Evolutionary conservation across 495 filamentous ascomycete species (phyloP), one percentile per base, ranked within the genome.

Genomic region (Penicillium ochrochloron): DNA sequence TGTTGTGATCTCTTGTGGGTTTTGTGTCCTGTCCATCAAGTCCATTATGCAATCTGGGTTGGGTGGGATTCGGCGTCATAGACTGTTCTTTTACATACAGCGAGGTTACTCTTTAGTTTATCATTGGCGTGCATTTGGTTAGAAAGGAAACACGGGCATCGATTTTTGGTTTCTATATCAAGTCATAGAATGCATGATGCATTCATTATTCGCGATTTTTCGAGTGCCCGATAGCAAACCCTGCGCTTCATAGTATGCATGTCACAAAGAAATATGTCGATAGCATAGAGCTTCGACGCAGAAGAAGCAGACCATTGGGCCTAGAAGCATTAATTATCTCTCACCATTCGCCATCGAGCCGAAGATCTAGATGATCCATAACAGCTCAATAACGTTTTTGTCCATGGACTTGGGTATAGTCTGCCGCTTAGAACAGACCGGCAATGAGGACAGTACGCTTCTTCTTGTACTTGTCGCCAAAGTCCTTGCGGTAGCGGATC

Each of bases 401-500:
- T 52, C 27, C 7, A 5, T 0, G 5, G 14, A 12, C 5, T 11
- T 11, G 4, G 41, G 41, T n/a, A 23, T 2, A 25, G 31, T 52
- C 23, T 6, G n/a, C 53, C 1, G n/a, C 48, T 66, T 82, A 89
- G 67, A 78, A 81, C 25, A 89, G 62, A 23, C 89, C 90, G 23
- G 95, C 93, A 25, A 98, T 65, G 77, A 99, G 90, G 60, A 82
- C 83, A 70, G 80, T 90, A 64, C 85, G 85, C 90, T 97, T 97
- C 81, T 87, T 89, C 86, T 90, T 91, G 76, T 99, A 99, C 75
- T 87, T 89, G 66, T 90, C 89, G 51, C 89, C 89, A 76, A 97
- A 97, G 74, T 97, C 92, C 76, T 90, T 89, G 61, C 95, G 86
- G 75, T 96, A 94, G 59, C 89, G 87, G 73, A 79, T 84, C 86